A percentile compares a stretch with the other conserved stretches of the same genome.
phyloP scores from a whole-genome alignment of 2,329 filamentous ascomycete genomes.

The Trematosphaeria pertusa region DNA sequence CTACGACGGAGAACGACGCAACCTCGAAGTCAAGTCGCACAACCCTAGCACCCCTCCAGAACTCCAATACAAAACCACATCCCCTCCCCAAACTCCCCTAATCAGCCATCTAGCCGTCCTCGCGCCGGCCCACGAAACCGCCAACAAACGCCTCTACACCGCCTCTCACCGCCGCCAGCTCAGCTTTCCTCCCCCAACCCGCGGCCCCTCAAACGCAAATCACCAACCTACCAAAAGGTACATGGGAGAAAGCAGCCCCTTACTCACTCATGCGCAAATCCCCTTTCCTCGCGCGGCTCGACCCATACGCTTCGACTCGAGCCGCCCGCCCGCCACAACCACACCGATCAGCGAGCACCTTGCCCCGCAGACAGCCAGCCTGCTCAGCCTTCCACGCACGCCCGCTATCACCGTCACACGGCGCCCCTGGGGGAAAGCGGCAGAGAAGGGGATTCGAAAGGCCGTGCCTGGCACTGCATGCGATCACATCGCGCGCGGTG shows the following conservation, averaged over 20 bases:
- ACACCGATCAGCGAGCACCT: constrained; percentile 9
- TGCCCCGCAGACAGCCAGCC: no score
- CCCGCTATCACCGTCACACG: constrained; percentile 16
- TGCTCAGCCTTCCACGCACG: constrained; percentile 12
- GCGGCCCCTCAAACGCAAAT: not conserved
- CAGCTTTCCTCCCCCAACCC: not conserved
- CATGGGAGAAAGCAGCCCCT: no score
- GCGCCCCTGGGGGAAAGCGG: constrained; percentile 13
- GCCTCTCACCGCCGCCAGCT: constrained; percentile 25
- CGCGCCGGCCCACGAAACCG: constrained; percentile 8
- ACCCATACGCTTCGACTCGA: not conserved
- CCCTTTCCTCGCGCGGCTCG: not conserved
- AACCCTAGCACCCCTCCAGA: not conserved
- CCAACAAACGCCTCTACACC: constrained; percentile 19
- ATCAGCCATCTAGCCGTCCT: constrained; percentile 8
- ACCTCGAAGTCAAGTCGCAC: not conserved
- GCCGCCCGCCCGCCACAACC: not conserved
- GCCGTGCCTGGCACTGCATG: no score
- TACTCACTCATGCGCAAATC: not conserved
- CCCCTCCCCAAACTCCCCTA: constrained; percentile 13
- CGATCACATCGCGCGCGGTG: no score
- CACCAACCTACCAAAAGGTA: not conserved
- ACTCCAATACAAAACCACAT: not conserved
- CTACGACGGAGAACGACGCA: no score
- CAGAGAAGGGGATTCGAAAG: not conserved